These are phyloP conservation scores for Priceomyces castillae DNA, from an alignment of 805 yeast genomes.

Conservation along the genomic window DNA sequence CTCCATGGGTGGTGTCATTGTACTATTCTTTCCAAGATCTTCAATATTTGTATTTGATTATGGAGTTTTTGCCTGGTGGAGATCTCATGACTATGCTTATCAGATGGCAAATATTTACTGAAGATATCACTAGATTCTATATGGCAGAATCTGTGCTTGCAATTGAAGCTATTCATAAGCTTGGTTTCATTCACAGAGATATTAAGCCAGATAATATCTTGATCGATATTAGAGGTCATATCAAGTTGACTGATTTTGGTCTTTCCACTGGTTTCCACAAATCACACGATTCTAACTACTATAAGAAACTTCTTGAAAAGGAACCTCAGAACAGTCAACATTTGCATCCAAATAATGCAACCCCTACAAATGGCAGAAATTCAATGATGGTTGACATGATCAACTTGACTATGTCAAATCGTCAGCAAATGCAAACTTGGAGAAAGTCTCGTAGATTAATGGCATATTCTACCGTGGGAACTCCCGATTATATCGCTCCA, in stretches of 20 bases:
- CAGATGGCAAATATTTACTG: slow-evolving; percentile 90
- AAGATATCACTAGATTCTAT: slow-evolving; percentile 87
- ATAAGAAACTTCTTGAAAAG: slow-evolving; percentile 71
- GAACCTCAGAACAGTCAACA: slow-evolving; percentile 42
- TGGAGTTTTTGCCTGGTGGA: slow-evolving; percentile 83
- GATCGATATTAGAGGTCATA: slow-evolving; percentile 74
- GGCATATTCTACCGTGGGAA: slow-evolving; percentile 96
- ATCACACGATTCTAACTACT: slow-evolving; percentile 87
- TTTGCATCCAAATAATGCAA: slow-evolving; percentile 23
- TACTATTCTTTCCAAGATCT: slow-evolving; percentile 81
- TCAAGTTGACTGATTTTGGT: slow-evolving; percentile 73
- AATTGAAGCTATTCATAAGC: slow-evolving; percentile 87
- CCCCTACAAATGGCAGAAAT: slow-evolving; percentile 51
- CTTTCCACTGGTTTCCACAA: slow-evolving; percentile 88
- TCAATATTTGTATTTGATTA: slow-evolving; percentile 69
- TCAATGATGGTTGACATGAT: slow-evolving; percentile 92
- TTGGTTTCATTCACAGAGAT: slow-evolving; percentile 95
- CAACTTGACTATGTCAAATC: slow-evolving; percentile 89
- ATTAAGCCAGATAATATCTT: slow-evolving; percentile 95
- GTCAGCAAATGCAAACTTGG: slow-evolving; percentile 96
- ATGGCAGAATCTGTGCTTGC: slow-evolving; percentile 97
- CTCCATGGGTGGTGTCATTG: slow-evolving; percentile 84
- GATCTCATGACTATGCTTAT: slow-evolving; percentile 93
- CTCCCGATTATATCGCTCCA: slow-evolving; percentile 95
- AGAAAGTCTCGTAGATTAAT: slow-evolving; percentile 83